Evolutionary conservation across 2,329 filamentous ascomycete genomes (phyloP), one percentile per base, ranked within the genome.

Genomic region (Ophiosphaerella herpotricha): DNA sequence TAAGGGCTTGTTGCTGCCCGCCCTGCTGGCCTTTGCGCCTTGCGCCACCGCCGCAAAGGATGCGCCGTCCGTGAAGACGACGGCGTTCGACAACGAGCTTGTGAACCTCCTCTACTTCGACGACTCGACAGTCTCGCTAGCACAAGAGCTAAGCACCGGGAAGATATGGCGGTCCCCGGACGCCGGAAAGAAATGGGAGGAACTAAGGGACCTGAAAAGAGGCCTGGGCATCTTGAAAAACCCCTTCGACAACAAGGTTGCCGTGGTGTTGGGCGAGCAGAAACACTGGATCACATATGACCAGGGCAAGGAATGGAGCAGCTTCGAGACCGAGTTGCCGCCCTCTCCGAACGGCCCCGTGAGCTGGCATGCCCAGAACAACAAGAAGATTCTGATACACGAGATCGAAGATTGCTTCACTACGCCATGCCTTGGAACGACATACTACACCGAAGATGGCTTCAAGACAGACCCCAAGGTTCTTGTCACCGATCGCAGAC

Each of bases 211-310:
- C 39, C 80, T 92, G 48, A 83, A 85, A 16, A 83, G 85, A 18
- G 82, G 60, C 23, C 71, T 81, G 52, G 78, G 85, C 56, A 79
- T 97, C 43, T 74, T 85, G 63, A 86, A 89, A 78, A 93, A 96
- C 75, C 85, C 89, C 3, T 91, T 83, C 73, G 88, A 97, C 70
- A 78, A 85, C 45, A 81, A 87, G 56, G 86, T 89, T 46, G 95
- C 94, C 24, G 93, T 94, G 59, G 85, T 92, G 49, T 73, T 97
- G 51, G 91, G 91, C 13, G 76, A 81, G 51, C 82, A 79, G 41
- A 82, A 78, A 45, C 93, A 97, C 75, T 97, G 86, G 83, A 86
- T 88, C 64, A 97, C 93, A 1, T 83, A 83, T 13, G 88, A 99
- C 72, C 84, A 84, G 64, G 95, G 92, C 55, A 83, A 94, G 74